phyloP scores from a whole-genome alignment of 1,284 basidiomycete species.

The Ceratobasidium sp. region DNA sequence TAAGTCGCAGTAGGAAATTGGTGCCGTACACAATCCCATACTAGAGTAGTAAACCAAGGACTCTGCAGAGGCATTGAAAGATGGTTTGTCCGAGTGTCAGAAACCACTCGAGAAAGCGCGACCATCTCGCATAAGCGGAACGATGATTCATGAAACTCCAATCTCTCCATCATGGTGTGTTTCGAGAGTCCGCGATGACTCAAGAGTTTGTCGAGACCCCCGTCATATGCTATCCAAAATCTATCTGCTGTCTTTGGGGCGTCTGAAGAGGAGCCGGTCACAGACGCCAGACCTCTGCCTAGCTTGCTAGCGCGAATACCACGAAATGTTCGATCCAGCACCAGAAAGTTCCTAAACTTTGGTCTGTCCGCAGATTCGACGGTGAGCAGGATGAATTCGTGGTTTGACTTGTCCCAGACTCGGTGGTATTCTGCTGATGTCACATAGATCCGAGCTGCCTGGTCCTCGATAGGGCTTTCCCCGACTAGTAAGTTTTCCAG shows the following conservation, averaged over 20 bases:
- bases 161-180: not conserved
- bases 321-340: conserved; percentile 10
- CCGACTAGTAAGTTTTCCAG: too few species aligned
- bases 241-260: not conserved
- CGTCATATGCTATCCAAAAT: not conserved
- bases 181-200: not conserved
- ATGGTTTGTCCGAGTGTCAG: not conserved
- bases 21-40: conserved; percentile 3
- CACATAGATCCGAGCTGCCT: too few species aligned
- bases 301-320: not conserved
- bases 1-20: not conserved
- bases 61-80: not conserved
- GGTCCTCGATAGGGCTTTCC: too few species aligned
- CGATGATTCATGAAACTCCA: not conserved
- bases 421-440: too few species aligned
- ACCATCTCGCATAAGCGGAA: not conserved
- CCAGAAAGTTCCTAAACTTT: not conserved
- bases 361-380: not conserved
- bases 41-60: conserved; percentile 10
- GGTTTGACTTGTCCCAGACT: too few species aligned
- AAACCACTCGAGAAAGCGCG: not conserved
- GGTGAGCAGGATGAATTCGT: conserved; percentile 23
- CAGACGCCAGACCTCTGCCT: not conserved
- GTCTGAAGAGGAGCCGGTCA: not conserved
- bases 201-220: not conserved